Percentiles rank a stretch among this genome's conserved stretches.
phyloP scores from a whole-genome alignment of 164 flowering plant species.

The Tetracentron sinense region DNA sequence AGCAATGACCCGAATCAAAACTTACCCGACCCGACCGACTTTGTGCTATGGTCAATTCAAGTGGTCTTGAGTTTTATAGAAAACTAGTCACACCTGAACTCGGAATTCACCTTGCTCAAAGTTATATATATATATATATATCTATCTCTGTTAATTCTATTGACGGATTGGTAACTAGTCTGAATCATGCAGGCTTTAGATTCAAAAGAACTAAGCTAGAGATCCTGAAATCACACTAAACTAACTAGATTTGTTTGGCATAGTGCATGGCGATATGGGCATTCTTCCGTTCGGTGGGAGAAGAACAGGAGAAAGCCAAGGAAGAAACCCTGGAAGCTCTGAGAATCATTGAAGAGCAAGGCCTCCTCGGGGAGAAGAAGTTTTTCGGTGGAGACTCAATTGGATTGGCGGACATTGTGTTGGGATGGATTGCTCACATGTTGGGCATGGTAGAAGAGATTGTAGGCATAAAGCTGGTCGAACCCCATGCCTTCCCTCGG shows the following conservation, averaged over 20 bases:
- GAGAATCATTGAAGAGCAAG: slow-evolving; percentile 2
- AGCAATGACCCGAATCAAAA: no score
- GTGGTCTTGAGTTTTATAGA: no score
- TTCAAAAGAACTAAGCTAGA: no score
- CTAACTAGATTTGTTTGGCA: background rate
- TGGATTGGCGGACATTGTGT: background rate
- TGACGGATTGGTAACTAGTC: no score
- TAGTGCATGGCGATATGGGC: slow-evolving; percentile 3
- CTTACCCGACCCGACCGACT: no score
- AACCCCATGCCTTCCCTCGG: background rate
- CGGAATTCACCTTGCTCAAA: no score
- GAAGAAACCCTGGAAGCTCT: slow-evolving; percentile 1
- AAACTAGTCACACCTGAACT: no score
- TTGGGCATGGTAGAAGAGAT: slow-evolving; percentile 3
- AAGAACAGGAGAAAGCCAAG: slow-evolving; percentile 4
- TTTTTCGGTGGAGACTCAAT: slow-evolving; percentile 2
- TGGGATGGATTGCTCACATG: slow-evolving; percentile 10
- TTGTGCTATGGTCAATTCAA: no score
- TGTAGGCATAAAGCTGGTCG: background rate
- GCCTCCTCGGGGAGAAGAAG: background rate
- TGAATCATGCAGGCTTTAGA: no score
- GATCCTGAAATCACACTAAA: no score
- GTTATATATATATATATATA: no score
- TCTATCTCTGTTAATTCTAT: no score
- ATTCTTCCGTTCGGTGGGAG: background rate